A percentile compares a stretch with the other conserved stretches of the same genome.
Conservation (phyloP, 202 grass and related monocot species). For the Panicum virgatum region DNA sequence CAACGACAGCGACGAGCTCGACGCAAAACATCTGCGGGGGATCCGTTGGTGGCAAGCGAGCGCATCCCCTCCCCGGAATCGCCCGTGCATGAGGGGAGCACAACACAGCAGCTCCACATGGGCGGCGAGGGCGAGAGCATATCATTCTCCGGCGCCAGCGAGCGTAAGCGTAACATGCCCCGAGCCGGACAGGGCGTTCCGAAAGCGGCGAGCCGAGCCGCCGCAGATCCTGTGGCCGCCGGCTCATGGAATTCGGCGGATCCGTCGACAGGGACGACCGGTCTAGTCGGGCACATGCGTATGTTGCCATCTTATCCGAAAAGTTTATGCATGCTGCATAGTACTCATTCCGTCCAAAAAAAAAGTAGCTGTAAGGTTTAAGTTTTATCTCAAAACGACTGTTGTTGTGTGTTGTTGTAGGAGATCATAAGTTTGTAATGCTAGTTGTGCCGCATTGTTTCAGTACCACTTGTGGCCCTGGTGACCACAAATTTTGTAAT, state of each 20-base stretch:
- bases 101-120: neutral
- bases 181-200: neutral
- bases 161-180: constrained; percentile 7
- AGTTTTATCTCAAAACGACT: too few species aligned
- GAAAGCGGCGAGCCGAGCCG: constrained; percentile 13
- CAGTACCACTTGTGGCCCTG: too few species aligned
- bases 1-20: neutral
- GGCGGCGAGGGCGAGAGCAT: neutral
- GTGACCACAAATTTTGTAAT: too few species aligned
- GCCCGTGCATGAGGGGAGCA: constrained; percentile 15
- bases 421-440: too few species aligned
- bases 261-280: neutral
- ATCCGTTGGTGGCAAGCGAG: neutral
- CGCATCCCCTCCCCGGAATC: neutral
- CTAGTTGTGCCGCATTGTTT: too few species aligned
- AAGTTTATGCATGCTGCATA: neutral
- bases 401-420: too few species aligned
- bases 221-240: neutral
- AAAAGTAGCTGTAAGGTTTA: too few species aligned
- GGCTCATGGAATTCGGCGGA: neutral
- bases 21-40: neutral
- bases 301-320: neutral
- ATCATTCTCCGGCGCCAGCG: constrained; percentile 16
- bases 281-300: neutral
- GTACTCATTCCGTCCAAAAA: too few species aligned